phyloP scores from a whole-genome alignment of 1,284 basidiomycete species.

The Cutaneotrichosporon daszewskae region DNA sequence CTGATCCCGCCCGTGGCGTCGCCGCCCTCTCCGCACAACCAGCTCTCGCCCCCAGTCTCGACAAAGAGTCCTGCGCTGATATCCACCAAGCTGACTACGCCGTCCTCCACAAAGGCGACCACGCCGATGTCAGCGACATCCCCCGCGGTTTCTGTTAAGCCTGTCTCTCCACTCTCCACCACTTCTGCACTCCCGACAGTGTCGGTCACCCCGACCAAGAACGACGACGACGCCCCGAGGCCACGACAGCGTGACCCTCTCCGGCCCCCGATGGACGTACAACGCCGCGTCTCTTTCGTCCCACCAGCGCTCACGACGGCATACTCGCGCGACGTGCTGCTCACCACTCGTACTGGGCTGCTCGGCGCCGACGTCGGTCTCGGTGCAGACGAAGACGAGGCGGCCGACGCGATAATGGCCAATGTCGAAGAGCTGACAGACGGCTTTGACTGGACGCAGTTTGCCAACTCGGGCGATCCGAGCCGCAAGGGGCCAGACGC shows the following conservation, averaged over 20 bases:
- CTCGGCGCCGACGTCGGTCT: constrained; percentile 36
- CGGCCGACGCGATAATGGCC: constrained; percentile 71
- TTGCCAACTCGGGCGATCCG: constrained; percentile 8
- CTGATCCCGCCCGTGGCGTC: neutral
- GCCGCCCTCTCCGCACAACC: too few relatives aligned
- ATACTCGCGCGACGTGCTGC: constrained; percentile 59
- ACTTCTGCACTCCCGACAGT: neutral
- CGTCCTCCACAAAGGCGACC: neutral
- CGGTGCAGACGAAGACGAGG: constrained; percentile 54
- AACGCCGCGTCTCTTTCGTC: constrained; percentile 44
- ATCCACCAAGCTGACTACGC: neutral
- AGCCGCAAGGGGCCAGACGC: constrained; percentile 64
- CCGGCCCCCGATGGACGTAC: neutral
- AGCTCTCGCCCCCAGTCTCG: too few relatives aligned
- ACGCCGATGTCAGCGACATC: neutral
- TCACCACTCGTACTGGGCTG: constrained; percentile 49
- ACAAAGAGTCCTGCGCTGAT: too few relatives aligned
- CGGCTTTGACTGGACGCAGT: constrained; percentile 86
- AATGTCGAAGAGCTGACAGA: constrained; percentile 98
- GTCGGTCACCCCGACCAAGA: too few relatives aligned
- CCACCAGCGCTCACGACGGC: constrained; percentile 42
- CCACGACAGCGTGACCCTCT: neutral
- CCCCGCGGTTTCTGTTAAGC: too few relatives aligned
- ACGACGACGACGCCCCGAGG: neutral
- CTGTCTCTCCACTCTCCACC: neutral